phyloP scores from a whole-genome alignment of 106 monocot genomes.

The Allium fistulosum region DNA sequence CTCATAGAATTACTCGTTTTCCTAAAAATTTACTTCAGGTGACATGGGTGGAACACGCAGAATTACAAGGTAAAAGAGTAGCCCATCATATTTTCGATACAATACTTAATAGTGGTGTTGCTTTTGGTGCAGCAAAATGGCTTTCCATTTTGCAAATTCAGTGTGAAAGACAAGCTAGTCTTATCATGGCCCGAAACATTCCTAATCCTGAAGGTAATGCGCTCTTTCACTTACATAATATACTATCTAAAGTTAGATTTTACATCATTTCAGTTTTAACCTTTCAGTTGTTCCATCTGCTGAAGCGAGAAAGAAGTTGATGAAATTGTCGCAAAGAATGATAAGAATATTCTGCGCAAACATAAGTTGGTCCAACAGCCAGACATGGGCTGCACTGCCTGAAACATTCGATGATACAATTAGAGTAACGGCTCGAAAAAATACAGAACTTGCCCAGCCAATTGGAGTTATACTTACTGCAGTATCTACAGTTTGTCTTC shows the following conservation, averaged over 20 bases:
- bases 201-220: conserved; percentile 76
- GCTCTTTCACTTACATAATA: no score
- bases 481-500: conserved; percentile 87
- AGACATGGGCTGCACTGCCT: conserved; percentile 78
- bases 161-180: conserved; percentile 79
- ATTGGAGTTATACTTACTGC: conserved; percentile 85
- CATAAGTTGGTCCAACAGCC: conserved; percentile 34
- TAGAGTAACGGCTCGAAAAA: conserved; percentile 77
- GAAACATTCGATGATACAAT: conserved; percentile 74
- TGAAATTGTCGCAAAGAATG: conserved; percentile 93
- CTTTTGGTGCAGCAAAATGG: conserved; percentile 80
- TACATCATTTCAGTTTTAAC: no score
- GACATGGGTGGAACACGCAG: conserved; percentile 83
- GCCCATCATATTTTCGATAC: conserved; percentile 53
- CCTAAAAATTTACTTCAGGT: conserved; percentile 29
- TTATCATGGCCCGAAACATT: conserved; percentile 70
- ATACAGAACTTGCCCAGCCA: conserved; percentile 76
- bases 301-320: conserved; percentile 88
- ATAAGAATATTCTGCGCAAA: conserved; percentile 60
- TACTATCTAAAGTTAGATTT: no score
- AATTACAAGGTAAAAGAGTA: conserved; percentile 63
- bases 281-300: conserved; percentile 59
- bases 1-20: no score
- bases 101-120: conserved; percentile 44
- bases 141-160: conserved; percentile 63